Evolutionary conservation across 306 rosid species (phyloP).

Genomic region (Vigna radiata): DNA sequence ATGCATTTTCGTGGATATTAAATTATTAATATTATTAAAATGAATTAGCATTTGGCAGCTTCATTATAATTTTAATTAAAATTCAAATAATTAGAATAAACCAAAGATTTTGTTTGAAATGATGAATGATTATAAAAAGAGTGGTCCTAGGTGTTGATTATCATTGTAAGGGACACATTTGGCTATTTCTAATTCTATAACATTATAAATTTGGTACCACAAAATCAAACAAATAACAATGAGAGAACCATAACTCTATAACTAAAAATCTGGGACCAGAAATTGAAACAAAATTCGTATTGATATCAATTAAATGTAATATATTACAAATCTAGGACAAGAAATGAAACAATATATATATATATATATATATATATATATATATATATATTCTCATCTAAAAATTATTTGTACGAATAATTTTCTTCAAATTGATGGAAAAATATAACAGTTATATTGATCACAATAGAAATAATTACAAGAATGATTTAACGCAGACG

Average conservation of each 20-base stretch:
- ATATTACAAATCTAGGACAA: too few relatives aligned
- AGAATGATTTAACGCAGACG: neutral
- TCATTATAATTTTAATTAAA: neutral
- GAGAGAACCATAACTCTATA: too few relatives aligned
- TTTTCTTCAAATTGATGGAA: neutral
- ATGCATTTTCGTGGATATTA: neutral
- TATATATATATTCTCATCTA: neutral
- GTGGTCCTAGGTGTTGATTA: neutral
- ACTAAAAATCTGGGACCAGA: too few relatives aligned
- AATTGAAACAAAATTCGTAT: too few relatives aligned
- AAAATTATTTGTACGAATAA: neutral
- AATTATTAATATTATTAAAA: neutral
- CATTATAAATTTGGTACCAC: neutral
- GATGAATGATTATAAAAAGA: neutral
- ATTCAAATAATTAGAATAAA: conserved; percentile 11
- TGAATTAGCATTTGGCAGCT: neutral
- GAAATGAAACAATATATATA: too few relatives aligned
- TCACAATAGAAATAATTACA: too few relatives aligned
- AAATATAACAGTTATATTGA: neutral
- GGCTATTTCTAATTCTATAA: neutral
- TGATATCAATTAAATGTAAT: too few relatives aligned
- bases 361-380: too few relatives aligned
- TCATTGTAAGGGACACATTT: neutral
- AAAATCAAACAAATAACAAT: too few relatives aligned
- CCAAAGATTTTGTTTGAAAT: neutral